Evolutionary conservation across 2,329 filamentous ascomycete genomes (phyloP).

Genomic region (Onygenales sp.): DNA sequence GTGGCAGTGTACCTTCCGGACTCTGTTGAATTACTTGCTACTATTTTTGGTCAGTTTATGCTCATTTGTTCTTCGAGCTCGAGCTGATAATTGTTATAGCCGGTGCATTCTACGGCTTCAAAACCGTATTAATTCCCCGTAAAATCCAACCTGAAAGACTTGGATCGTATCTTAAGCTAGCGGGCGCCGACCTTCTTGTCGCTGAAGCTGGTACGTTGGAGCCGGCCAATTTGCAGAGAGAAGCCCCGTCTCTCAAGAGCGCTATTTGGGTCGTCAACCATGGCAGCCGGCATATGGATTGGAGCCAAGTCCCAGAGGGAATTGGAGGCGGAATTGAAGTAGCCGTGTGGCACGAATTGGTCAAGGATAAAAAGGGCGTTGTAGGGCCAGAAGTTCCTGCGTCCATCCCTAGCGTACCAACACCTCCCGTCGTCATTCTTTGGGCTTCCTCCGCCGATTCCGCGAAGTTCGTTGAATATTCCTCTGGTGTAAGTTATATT

Average conservation of each 20-base stretch:
- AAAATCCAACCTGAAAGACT: slow-evolving; percentile 62
- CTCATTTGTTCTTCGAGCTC: not conserved
- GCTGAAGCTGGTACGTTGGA: slow-evolving; percentile 81
- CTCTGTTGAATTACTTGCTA: slow-evolving; percentile 74
- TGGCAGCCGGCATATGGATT: slow-evolving; percentile 86
- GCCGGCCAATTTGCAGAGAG: slow-evolving; percentile 60
- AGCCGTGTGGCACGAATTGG: slow-evolving; percentile 84
- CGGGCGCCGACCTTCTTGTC: slow-evolving; percentile 70
- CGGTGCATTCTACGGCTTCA: slow-evolving; percentile 80
- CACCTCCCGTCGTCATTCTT: slow-evolving; percentile 36
- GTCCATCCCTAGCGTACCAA: slow-evolving; percentile 43
- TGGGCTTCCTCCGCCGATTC: slow-evolving; percentile 32
- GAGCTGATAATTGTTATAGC: slow-evolving; percentile 39
- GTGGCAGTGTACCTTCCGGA: slow-evolving; percentile 90
- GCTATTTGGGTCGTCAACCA: slow-evolving; percentile 90
- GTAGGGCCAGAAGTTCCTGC: slow-evolving; percentile 56
- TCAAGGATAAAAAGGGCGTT: slow-evolving; percentile 57
- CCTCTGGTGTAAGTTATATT: slow-evolving; percentile 45
- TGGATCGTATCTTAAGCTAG: slow-evolving; percentile 60
- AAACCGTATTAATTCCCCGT: slow-evolving; percentile 76
- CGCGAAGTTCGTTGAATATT: slow-evolving; percentile 71
- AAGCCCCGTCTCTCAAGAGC: slow-evolving; percentile 61
- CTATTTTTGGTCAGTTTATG: slow-evolving; percentile 56
- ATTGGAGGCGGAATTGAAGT: slow-evolving; percentile 67
- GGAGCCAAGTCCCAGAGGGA: slow-evolving; percentile 77